Base-by-base conservation (phyloP, 1,284 basidiomycete species). In the Apiotrichum domesticum region DNA sequence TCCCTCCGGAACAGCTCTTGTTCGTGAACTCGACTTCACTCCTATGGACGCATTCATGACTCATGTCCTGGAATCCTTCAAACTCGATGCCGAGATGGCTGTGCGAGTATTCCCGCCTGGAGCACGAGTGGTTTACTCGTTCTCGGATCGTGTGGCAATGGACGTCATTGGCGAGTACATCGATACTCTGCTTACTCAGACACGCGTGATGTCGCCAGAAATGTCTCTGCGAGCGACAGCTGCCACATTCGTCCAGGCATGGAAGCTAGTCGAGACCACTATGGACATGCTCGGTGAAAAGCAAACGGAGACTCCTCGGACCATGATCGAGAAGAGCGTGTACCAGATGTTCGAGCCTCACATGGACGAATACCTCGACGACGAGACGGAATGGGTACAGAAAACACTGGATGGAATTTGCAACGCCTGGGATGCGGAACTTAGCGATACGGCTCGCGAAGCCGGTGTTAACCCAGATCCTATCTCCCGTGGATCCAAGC, bases 341-440 rank as follows among this genome's bases (percentile, higher is more conserved):
- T 94, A 89, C 71, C 81, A 81, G 44, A 94, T 97, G 89, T 98
- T 96, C 69, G 93, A 96, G 73, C 79, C 82, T 3, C 88, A 95
- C 72, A 92, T 98, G 87, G 92, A 94, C 70, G 94, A 96, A 67
- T 98, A 98, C 68, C 84, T 98, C 3, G 87, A 91, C 58, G 91
- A 96, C 68, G 96, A 98, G 74, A 82, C 87, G 6, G 91, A 95
- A 56, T 85, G 83, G 68, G 82, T 91, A 50, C 90, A 90, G 66
- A 80, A 80, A 6, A 79, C 81, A 0, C 84, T 98, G 58, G 86
- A 90, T 49, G 78, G 76, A 1, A 87, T 88, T 29, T 93, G 88
- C 70, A 83, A 84, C 56, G 80, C 79, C 1, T 97, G 92, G 92
- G 85, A 93, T 55, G 57, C 52, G 6, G 79, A 66, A 42, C 59